Conservation (phyloP, 345 rosid genomes). For the Euphorbia pulcherrima region DNA sequence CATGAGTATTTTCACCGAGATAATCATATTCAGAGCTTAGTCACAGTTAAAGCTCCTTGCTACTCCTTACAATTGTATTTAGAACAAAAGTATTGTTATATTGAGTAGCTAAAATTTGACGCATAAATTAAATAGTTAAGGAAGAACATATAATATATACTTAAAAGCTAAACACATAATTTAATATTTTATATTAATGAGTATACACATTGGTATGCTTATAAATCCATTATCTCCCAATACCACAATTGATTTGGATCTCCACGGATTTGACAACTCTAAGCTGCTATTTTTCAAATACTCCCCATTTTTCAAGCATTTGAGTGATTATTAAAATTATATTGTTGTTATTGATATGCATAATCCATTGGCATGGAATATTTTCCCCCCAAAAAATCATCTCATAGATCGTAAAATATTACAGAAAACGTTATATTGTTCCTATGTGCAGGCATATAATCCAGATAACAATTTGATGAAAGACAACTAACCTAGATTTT, state of each 20-base stretch:
- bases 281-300: neutral
- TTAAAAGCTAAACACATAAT: no score
- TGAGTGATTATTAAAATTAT: neutral
- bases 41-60: no score
- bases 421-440: neutral
- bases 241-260: neutral
- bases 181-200: no score
- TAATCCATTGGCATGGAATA: neutral
- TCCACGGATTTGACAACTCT: constrained; percentile 4
- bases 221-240: neutral
- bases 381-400: neutral
- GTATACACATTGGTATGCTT: no score
- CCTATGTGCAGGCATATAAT: neutral
- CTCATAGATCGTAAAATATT: neutral
- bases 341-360: neutral
- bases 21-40: no score
- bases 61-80: no score
- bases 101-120: no score
- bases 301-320: neutral
- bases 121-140: no score
- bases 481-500: neutral
- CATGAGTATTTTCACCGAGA: no score
- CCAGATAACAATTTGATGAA: neutral
- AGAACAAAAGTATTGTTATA: no score
- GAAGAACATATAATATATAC: no score